A percentile compares a stretch with the other conserved stretches of the same genome.
phyloP scores from a whole-genome alignment of 1,284 basidiomycete genomes.

The Moesziomyces sp. region DNA sequence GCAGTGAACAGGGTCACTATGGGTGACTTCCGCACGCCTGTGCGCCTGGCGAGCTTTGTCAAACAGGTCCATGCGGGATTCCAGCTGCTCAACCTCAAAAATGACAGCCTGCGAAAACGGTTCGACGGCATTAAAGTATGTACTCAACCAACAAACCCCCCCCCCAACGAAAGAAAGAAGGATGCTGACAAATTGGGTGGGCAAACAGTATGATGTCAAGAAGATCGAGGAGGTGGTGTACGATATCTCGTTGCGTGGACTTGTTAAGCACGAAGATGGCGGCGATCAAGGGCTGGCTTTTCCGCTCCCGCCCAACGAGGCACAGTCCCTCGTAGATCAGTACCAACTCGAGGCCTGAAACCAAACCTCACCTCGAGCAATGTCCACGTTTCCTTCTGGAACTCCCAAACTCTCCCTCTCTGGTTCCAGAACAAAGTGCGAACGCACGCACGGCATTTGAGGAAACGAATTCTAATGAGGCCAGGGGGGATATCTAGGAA shows the following conservation, averaged over 20 bases:
- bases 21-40: constrained; percentile 56
- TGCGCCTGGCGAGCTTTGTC: constrained; percentile 56
- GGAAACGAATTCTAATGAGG: too few relatives aligned
- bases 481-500: background rate
- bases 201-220: constrained; percentile 64
- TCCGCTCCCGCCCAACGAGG: background rate
- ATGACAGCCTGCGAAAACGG: constrained; percentile 61
- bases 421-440: too few relatives aligned
- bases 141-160: background rate
- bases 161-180: background rate
- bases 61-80: constrained; percentile 65
- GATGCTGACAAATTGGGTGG: background rate
- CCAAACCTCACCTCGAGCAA: too few relatives aligned
- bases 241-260: constrained; percentile 59
- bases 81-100: constrained; percentile 66
- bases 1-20: constrained; percentile 54
- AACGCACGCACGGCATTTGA: too few relatives aligned
- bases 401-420: too few relatives aligned
- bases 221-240: constrained; percentile 66
- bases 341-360: too few relatives aligned
- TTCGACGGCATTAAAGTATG: constrained; percentile 65
- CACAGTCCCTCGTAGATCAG: too few relatives aligned
- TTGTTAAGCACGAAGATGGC: constrained; percentile 23
- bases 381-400: too few relatives aligned
- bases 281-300: constrained; percentile 24